Conservation (phyloP, 2,329 filamentous ascomycete species). For the Colletotrichum euphorbiae region DNA sequence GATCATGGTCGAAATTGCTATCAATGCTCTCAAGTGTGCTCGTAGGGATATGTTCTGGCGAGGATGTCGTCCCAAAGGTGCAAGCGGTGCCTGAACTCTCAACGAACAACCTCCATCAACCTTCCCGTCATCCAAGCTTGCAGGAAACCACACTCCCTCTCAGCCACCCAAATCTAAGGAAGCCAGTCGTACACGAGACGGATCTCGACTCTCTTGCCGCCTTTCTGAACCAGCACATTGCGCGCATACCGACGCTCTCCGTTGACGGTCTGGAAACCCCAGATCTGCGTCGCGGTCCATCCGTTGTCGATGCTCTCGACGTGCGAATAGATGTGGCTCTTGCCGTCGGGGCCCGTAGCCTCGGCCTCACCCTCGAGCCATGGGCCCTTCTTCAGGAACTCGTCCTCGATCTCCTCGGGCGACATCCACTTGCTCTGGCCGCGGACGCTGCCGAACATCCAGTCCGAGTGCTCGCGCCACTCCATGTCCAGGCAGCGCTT, state of each 20-base stretch:
- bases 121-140: neutral
- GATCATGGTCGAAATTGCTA: constrained; percentile 13
- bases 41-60: neutral
- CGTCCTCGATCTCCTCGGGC: constrained; percentile 63
- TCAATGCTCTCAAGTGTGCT: constrained; percentile 27
- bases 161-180: constrained; percentile 37
- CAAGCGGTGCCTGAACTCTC: neutral
- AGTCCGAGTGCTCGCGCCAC: constrained; percentile 76
- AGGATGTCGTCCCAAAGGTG: neutral
- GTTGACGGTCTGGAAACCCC: constrained; percentile 68
- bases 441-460: constrained; percentile 80
- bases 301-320: constrained; percentile 65
- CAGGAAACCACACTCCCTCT: constrained; percentile 26
- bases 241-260: constrained; percentile 65
- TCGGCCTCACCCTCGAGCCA: constrained; percentile 69
- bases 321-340: constrained; percentile 73
- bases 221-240: constrained; percentile 66
- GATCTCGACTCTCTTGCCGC: constrained; percentile 59
- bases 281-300: constrained; percentile 69
- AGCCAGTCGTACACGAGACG: constrained; percentile 68
- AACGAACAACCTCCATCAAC: neutral
- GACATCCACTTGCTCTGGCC: constrained; percentile 68
- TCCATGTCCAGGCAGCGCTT: constrained; percentile 63
- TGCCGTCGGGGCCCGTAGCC: constrained; percentile 65
- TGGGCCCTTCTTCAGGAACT: constrained; percentile 62